Conservation (phyloP, 441 rosid species). For the Populus hybrid region DNA sequence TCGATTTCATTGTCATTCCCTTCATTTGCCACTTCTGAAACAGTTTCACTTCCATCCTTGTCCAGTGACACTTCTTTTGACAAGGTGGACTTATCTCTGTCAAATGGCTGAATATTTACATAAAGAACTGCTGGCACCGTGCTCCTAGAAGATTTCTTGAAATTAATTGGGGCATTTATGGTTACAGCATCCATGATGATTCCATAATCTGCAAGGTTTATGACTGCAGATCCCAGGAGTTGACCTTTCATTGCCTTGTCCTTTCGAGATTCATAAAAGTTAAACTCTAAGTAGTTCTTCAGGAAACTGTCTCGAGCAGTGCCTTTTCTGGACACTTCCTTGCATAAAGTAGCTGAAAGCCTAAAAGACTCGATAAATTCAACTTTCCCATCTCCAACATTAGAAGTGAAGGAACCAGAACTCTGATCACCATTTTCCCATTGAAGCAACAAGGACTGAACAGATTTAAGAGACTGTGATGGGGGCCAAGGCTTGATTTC, state of each 20-base stretch:
- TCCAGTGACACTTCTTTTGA: slow-evolving; percentile 46
- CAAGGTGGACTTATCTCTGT: slow-evolving; percentile 39
- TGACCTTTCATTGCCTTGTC: slow-evolving; percentile 62
- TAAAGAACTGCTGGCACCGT: slow-evolving; percentile 47
- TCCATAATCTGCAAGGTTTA: slow-evolving; percentile 75
- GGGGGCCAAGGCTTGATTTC: slow-evolving; percentile 86
- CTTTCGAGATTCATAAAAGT: slow-evolving; percentile 59
- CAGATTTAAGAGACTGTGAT: slow-evolving; percentile 38
- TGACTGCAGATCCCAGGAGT: slow-evolving; percentile 61
- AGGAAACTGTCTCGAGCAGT: slow-evolving; percentile 41
- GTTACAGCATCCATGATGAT: slow-evolving; percentile 39
- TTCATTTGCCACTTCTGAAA: slow-evolving; percentile 48
- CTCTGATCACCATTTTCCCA: slow-evolving; percentile 66
- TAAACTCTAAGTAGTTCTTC: slow-evolving; percentile 63
- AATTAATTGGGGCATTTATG: slow-evolving; percentile 46
- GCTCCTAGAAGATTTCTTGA: slow-evolving; percentile 59
- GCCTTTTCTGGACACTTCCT: slow-evolving; percentile 45
- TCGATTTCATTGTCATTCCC: slow-evolving; percentile 54
- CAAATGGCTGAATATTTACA: slow-evolving; percentile 57
- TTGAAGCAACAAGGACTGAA: slow-evolving; percentile 57
- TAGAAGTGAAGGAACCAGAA: slow-evolving; percentile 58
- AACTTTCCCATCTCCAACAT: slow-evolving; percentile 52
- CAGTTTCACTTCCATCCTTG: slow-evolving; percentile 54
- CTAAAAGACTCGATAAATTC: slow-evolving; percentile 56
- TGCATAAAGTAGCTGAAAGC: slow-evolving; percentile 44